Conservation (phyloP, 2,329 filamentous ascomycete species). For the Fusarium continuum region DNA sequence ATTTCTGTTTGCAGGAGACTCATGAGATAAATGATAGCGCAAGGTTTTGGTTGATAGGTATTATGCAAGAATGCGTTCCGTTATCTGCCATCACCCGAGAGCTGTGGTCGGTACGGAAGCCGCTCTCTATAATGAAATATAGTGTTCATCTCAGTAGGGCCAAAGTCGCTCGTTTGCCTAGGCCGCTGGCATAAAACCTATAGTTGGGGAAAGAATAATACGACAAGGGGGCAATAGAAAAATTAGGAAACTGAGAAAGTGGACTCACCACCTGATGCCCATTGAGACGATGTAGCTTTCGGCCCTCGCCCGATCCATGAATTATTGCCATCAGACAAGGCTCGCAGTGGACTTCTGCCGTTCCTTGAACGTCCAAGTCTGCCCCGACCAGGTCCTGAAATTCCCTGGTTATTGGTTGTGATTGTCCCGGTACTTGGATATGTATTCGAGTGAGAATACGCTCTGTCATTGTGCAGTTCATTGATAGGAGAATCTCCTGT, state of each 20-base stretch:
- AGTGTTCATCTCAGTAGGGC: background rate
- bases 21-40: background rate
- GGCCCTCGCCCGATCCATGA: slow-evolving; percentile 62
- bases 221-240: background rate
- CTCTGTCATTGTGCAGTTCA: slow-evolving; percentile 47
- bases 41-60: background rate
- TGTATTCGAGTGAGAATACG: slow-evolving; percentile 40
- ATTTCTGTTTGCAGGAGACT: background rate
- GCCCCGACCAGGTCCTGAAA: slow-evolving; percentile 86
- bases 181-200: background rate
- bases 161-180: background rate
- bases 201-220: background rate
- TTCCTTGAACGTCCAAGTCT: slow-evolving; percentile 76
- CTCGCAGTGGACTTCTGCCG: slow-evolving; percentile 69
- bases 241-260: background rate
- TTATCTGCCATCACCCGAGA: slow-evolving; percentile 4
- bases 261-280: slow-evolving; percentile 58
- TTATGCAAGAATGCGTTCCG: slow-evolving; percentile 1
- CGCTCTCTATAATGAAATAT: background rate
- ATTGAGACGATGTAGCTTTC: slow-evolving; percentile 57
- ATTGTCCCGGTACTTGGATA: slow-evolving; percentile 58
- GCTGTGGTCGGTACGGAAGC: background rate
- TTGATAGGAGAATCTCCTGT: slow-evolving; percentile 32
- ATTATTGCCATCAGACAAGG: slow-evolving; percentile 66
- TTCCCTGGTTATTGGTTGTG: slow-evolving; percentile 63